phyloP scores from a whole-genome alignment of 345 rosid species.

The Moricandia moricandioides region DNA sequence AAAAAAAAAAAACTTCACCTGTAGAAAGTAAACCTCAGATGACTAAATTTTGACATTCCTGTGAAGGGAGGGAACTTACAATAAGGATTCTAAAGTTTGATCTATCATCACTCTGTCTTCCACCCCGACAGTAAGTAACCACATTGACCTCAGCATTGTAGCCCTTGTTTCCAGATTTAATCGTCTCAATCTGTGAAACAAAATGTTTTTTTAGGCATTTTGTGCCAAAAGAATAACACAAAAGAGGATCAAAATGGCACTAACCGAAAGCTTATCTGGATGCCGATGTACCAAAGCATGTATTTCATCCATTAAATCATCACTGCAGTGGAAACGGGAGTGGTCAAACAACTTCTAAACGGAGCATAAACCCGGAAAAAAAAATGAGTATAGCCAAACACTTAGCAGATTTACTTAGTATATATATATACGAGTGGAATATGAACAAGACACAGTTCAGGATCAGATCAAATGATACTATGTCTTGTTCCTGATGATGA shows the following conservation, averaged over 20 bases:
- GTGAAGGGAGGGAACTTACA: constrained; percentile 50
- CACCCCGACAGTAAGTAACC: constrained; percentile 59
- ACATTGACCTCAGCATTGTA: constrained; percentile 63
- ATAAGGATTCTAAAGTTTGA: constrained; percentile 90
- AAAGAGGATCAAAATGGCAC: not conserved
- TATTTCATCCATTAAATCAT: constrained; percentile 62
- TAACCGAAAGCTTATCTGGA: constrained; percentile 68
- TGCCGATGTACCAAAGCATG: constrained; percentile 64
- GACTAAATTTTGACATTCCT: not conserved
- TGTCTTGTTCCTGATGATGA: not conserved
- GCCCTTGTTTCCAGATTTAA: constrained; percentile 63
- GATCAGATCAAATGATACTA: no score
- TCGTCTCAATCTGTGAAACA: constrained; percentile 53
- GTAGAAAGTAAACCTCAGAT: not conserved
- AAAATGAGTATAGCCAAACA: not conserved
- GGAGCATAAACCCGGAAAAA: not conserved
- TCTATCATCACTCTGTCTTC: constrained; percentile 45
- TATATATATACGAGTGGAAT: not conserved
- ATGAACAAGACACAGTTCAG: no score
- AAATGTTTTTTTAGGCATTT: not conserved
- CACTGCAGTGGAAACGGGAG: constrained; percentile 41
- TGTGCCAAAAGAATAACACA: not conserved
- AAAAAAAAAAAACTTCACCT: constrained; percentile 22
- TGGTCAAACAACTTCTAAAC: not conserved
- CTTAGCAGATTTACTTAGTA: not conserved